phyloP scores from a whole-genome alignment of 2,329 filamentous ascomycete genomes.

The Aspergillus carbonarius region DNA sequence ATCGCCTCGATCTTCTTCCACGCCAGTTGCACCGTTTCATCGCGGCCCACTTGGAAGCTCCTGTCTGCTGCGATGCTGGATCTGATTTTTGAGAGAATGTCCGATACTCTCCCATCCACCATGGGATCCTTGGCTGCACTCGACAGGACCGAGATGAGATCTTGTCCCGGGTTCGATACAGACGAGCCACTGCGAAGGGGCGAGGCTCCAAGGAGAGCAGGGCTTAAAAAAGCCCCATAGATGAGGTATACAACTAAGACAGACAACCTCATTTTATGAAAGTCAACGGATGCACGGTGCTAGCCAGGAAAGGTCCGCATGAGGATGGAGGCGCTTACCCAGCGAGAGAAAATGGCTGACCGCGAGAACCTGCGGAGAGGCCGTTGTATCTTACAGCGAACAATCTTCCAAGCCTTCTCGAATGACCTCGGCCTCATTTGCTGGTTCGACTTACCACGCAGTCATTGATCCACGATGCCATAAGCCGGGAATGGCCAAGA shows the following conservation, averaged over 20 bases:
- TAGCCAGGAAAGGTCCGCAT: not conserved
- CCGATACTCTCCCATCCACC: not conserved
- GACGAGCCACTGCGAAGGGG: not conserved
- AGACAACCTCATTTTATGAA: not conserved
- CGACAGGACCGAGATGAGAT: slow-evolving; percentile 6
- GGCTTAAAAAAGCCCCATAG: not conserved
- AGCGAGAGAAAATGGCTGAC: not conserved
- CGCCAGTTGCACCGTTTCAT: not conserved
- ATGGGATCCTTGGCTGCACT: not conserved
- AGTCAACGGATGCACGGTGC: not conserved
- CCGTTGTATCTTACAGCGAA: not conserved
- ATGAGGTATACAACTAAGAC: not conserved
- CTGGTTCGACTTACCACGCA: not conserved
- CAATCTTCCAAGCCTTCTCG: not conserved
- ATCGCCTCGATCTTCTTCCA: slow-evolving; percentile 3
- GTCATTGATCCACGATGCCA: not conserved
- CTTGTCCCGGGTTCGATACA: not conserved
- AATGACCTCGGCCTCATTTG: not conserved
- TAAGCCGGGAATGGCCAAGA: not conserved
- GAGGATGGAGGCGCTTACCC: not conserved
- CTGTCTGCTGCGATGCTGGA: not conserved
- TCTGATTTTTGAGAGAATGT: not conserved
- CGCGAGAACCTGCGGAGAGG: not conserved
- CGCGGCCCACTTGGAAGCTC: not conserved
- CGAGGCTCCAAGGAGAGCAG: not conserved